Base-by-base conservation (phyloP, 176 grass and related monocot species). In the Puccinellia tenuiflora region DNA sequence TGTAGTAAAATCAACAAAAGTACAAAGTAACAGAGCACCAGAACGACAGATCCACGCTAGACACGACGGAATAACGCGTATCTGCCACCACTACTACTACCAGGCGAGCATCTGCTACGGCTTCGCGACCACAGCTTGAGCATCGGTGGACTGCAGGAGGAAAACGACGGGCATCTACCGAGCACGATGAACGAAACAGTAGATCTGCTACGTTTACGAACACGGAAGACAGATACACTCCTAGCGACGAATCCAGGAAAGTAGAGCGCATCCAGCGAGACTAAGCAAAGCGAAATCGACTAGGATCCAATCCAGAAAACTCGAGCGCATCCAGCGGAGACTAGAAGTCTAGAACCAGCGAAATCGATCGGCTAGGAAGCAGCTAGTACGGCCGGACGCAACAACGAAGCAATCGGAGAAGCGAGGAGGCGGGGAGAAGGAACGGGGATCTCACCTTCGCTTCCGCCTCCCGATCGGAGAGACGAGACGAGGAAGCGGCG, bases 1-100 rank as follows among this genome's bases (percentile, higher is more conserved):
- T 39, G 22, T 13, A 71, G 1, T 16, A 55, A 16, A 75, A 28
- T 9, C 24, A 8, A 24, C 30, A 2, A 39, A 64, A 26, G 10
- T 5, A 8, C 40, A 4, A n/a, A n/a, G 30, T 0, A 29, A 11
- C 15, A 30, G 14, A 30, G 0, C 7, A 11, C 14, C 3, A 0
- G 42, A 48, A 16, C 14, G 14, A 2, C 24, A 72, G 68, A 72
- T 73, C 69, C 25, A 6, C 3, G 8, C 8, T 48, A 48, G 11
- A 11, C 42, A 73, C 13, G 24, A 3, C 69, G 69, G 43, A 17
- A 1, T 28, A 11, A 24, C 20, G 13, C 2, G 53, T 24, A 21
- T 56, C n/a, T 22, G n/a, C 53, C 53, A 24, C 53, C 9, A 56
- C 21, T 10, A 3, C 21, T 24, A 11, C 21, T 56, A 56, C 7